Evolutionary conservation across 2,329 filamentous ascomycete genomes (phyloP).

Genomic region (Penicillium sp.): DNA sequence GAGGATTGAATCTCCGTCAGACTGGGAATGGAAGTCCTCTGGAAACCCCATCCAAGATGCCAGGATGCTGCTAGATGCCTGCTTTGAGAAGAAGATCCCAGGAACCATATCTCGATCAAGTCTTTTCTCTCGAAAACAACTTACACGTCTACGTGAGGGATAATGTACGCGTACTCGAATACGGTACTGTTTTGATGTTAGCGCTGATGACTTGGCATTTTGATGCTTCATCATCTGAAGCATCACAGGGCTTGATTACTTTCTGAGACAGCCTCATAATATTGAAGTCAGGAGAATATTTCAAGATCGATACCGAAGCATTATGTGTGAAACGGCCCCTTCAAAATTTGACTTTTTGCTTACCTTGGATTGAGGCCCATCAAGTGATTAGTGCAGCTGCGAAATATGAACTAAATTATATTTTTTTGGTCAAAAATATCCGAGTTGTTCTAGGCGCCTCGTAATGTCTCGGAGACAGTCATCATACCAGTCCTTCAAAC

Average conservation of each 20-base stretch:
- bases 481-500: background rate
- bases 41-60: background rate
- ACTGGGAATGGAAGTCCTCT: background rate
- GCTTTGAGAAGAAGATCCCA: background rate
- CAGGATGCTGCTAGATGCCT: background rate
- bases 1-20: too few species aligned
- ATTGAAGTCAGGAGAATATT: background rate
- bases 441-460: background rate
- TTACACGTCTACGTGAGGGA: background rate
- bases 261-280: background rate
- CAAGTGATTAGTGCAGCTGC: too few species aligned
- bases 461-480: background rate
- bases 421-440: background rate
- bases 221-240: background rate
- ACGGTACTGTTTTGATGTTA: background rate
- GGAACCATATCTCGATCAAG: background rate
- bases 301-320: background rate
- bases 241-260: background rate
- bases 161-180: background rate
- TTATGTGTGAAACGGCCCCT: background rate
- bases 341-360: background rate
- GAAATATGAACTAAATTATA: background rate
- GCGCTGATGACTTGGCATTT: constrained; percentile 1
- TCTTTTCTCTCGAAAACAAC: too few species aligned
- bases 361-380: too few species aligned